Percentiles rank a stretch among this genome's conserved stretches.
These are phyloP conservation scores for Steccherinum ochraceum DNA, from an alignment of 768 basidiomycete genomes.

Conservation along the genomic window DNA sequence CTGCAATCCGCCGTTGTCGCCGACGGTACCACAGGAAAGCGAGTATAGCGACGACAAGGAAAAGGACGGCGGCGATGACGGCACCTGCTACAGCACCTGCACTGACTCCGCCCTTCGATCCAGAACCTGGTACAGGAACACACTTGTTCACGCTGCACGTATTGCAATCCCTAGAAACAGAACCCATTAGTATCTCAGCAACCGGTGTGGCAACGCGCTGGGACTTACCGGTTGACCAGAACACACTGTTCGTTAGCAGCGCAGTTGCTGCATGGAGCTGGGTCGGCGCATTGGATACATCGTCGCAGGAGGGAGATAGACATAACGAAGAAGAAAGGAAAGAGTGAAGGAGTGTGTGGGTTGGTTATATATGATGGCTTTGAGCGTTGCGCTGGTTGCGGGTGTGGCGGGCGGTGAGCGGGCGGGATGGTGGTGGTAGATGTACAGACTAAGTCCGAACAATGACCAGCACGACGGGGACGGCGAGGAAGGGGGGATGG, in stretches of 20 bases:
- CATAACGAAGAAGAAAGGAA: conserved; percentile 1
- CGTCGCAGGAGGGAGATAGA: conserved; percentile 10
- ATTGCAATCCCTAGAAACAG: conserved; percentile 45
- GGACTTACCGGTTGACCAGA: conserved; percentile 50
- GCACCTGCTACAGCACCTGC: conserved; percentile 72
- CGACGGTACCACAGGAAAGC: conserved; percentile 64
- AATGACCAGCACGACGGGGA: conserved; percentile 26
- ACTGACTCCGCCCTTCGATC: conserved; percentile 37
- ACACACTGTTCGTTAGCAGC: conserved; percentile 49
- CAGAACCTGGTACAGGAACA: conserved; percentile 25
- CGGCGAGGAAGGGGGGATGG: conserved; percentile 12
- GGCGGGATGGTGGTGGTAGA: background rate
- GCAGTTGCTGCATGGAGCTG: conserved; percentile 48
- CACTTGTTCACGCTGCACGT: conserved; percentile 51
- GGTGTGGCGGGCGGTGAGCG: conserved; percentile 4
- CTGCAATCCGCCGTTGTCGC: conserved; percentile 34
- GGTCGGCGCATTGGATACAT: conserved; percentile 46
- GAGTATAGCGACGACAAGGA: conserved; percentile 45
- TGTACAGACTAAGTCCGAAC: conserved; percentile 17
- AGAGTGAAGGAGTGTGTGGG: conserved; percentile 20
- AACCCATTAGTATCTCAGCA: conserved; percentile 3
- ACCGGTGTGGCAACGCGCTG: background rate
- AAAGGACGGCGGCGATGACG: conserved; percentile 56
- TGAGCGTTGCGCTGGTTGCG: no score
- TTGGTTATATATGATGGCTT: no score